Evolutionary conservation across 257 asterid species (phyloP), one percentile per base, ranked within the genome.

Genomic region (Echium plantagineum): DNA sequence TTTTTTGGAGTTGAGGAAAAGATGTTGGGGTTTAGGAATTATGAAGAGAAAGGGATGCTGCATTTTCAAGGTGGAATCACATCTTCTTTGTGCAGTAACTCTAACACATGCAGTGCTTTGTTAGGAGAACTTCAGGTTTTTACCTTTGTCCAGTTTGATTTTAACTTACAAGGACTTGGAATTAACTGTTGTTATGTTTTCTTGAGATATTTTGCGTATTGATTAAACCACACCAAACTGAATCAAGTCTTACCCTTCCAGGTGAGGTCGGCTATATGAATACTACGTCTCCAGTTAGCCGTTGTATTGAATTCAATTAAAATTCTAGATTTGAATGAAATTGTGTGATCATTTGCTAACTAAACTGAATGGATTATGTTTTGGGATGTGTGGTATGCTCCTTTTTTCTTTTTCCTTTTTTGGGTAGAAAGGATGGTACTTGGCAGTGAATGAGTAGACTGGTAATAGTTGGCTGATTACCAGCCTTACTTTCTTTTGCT

Each of bases 41-140:
- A 42, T 42, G 49, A 13, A 12, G 49, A 42, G 49, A 55, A 61
- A 71, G 73, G 71, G 72, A 80, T 81, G 89, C 35, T 72, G 68
- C 81, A 87, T 21, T 49, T 74, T 75, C 85, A 80, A 62, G 69
- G 69, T 74, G 31, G 38, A 24, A 56, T 9, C 24, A 9, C 60
- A 21, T 21, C 57, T n/a, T 53, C 57, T 53, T 53, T 5, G 16
- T 77, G 70, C 52, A 66, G 83, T 6, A 72, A 78, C 76, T 78
- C 57, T 67, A 65, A 68, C 48, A 59, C 75, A 74, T 79, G 77
- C 77, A 76, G 71, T 75, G 68, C 80, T 71, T 63, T 87, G 66
- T 84, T 85, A 75, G 74, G 64, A 72, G 84, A 87, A 72, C 94
- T 87, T 79, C 83, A 87, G 96, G 96, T 87, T 59, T 63, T 65